Evolutionary conservation across 2,329 filamentous ascomycete species (phyloP), one percentile per base, ranked within the genome.

Genomic region (Aspergillus awamori): DNA sequence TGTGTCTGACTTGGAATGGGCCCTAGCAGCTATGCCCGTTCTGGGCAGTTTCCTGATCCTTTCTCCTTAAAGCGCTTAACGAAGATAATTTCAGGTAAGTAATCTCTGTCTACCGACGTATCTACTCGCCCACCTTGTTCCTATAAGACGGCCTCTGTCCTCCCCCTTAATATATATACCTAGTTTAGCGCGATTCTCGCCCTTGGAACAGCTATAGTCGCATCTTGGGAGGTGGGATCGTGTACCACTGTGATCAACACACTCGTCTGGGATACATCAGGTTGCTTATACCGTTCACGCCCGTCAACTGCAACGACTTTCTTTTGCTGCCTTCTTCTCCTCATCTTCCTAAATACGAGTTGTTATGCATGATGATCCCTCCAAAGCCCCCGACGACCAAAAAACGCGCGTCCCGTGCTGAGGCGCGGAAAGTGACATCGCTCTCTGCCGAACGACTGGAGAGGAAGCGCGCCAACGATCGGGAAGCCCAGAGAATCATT

Each of bases 401-500:
- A 59, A 76, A 70, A 62, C 71, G 74, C 26, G 75, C 77, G 54
- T 84, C 84, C 49, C 78, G 84, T 70, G 82, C 83, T 38, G 84
- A 84, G 10, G 84, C 83, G 48, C 81, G 84, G 60, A 86, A 83
- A 70, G 84, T 86, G 45, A 82, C 81, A 36, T 83, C 83, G 8
- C 76, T 87, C 58, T 85, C 84, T 13, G 79, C 82, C 30, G 83
- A 84, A 60, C 84, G 86, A 68, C 76, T 87, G 52, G 84, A 86
- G 67, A 77, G 84, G 53, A 87, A 87, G 71, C 79, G 84, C 61
- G 84, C 84, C 63, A 86, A 86, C 71, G 84, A 87, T 70, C 79
- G 84, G 63, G 84, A 87, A 72, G 84, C 84, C 57, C 84, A 87
- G 69, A 79, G 84, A 65, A 84, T 83, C 53, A 87, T 86, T 65